Evolutionary conservation across 2,329 filamentous ascomycete genomes (phyloP).

Genomic region (Verticillium albo-atrum): DNA sequence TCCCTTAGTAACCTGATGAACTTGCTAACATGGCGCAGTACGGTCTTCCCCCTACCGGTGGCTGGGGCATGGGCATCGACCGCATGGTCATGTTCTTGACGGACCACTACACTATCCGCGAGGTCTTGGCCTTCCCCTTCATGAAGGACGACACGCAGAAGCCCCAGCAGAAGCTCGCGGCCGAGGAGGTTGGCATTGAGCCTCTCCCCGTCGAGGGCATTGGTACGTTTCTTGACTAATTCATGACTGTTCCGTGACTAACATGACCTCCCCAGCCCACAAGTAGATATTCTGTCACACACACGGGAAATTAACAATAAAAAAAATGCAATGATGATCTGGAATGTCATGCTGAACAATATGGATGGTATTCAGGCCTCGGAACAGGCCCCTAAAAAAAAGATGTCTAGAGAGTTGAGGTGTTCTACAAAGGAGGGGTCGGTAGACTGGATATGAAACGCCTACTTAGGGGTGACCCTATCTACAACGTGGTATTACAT

Average conservation of each 20-base stretch:
- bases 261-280: conserved; percentile 7
- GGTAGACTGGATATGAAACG: not conserved
- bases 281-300: conserved; percentile 8
- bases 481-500: not conserved
- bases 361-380: not conserved
- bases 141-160: conserved; percentile 77
- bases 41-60: conserved; percentile 87
- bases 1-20: not conserved
- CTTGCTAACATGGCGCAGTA: conserved; percentile 37
- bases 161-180: conserved; percentile 48
- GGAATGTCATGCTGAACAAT: not conserved
- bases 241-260: not conserved
- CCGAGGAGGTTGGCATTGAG: conserved; percentile 58
- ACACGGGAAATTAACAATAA: not conserved
- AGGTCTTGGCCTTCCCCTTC: conserved; percentile 94
- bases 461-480: not conserved
- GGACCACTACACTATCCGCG: conserved; percentile 87
- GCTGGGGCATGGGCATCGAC: conserved; percentile 96
- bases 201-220: conserved; percentile 58
- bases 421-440: conserved; percentile 3
- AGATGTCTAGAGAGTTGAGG: conserved; percentile 7
- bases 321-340: not conserved
- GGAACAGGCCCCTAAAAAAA: not conserved
- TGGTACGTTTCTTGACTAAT: conserved; percentile 5
- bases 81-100: conserved; percentile 94